Percentiles rank a stretch among this genome's conserved stretches.
Conservation (phyloP, 306 rosid species). For the Pyrus pyrifolia region DNA sequence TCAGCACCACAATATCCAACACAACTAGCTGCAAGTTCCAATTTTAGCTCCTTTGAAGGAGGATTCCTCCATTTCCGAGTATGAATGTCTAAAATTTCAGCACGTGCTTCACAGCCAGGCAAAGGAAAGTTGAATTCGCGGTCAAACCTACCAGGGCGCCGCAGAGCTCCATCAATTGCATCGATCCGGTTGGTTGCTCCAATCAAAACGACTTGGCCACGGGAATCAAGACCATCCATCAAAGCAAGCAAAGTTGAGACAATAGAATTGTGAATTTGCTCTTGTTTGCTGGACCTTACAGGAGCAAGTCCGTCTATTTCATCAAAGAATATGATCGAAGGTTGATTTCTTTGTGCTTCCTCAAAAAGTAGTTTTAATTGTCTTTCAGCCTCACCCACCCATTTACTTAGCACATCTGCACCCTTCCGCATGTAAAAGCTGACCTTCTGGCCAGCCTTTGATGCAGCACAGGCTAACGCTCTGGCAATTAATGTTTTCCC, state of each 20-base stretch:
- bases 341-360: conserved; percentile 99
- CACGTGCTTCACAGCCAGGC: conserved; percentile 95
- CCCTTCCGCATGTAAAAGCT: conserved; percentile 99
- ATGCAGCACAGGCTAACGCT: conserved; percentile 97
- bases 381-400: conserved; percentile 99
- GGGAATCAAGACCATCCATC: conserved; percentile 99
- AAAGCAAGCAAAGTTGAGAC: conserved; percentile 98
- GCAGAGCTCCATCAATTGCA: conserved; percentile 97
- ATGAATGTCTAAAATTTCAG: conserved; percentile 89
- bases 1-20: conserved; percentile 99
- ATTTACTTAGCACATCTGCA: conserved; percentile 93
- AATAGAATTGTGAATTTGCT: conserved; percentile 96
- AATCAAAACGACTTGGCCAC: conserved; percentile 96
- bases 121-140: conserved; percentile 89
- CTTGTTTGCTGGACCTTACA: conserved; percentile 97
- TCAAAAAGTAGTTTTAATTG: conserved; percentile 93
- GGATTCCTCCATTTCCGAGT: conserved; percentile 96
- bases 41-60: conserved; percentile 65
- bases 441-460: conserved; percentile 98
- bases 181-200: conserved; percentile 99
- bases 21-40: conserved; percentile 94
- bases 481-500: conserved; percentile 95
- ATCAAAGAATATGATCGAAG: conserved; percentile 94
- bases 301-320: conserved; percentile 99
- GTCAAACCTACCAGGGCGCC: conserved; percentile 98